Evolutionary conservation across 2,329 filamentous ascomycete genomes (phyloP).

Genomic region (Colletotrichum sp.): DNA sequence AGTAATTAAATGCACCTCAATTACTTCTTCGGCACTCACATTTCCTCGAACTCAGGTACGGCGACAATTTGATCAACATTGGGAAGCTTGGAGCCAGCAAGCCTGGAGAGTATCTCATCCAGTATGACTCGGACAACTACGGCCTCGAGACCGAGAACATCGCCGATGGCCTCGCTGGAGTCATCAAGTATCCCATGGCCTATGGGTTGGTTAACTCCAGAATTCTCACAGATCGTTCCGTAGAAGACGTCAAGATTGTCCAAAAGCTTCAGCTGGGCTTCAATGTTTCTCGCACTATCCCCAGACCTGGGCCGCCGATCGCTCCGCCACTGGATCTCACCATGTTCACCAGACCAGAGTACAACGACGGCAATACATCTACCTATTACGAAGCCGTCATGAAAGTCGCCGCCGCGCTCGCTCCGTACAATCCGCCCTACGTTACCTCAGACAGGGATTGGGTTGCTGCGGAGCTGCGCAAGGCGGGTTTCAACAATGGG

Average conservation of each 20-base stretch:
- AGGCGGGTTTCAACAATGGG: neutral
- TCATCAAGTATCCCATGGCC: neutral
- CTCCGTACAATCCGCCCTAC: neutral
- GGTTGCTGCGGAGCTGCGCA: neutral
- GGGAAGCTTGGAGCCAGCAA: neutral
- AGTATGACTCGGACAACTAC: neutral
- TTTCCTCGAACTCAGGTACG: neutral
- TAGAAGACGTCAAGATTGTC: neutral
- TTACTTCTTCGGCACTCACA: rapidly evolving
- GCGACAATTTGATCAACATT: neutral
- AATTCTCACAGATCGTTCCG: neutral
- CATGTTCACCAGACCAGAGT: neutral
- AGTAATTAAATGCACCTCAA: rapidly evolving
- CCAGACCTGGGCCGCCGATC: neutral
- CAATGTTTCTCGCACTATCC: neutral
- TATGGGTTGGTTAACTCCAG: neutral
- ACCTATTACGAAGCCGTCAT: neutral
- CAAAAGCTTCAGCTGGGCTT: neutral
- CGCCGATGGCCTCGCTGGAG: neutral
- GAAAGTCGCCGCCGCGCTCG: neutral
- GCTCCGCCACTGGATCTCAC: neutral
- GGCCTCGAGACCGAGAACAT: neutral
- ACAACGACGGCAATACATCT: neutral
- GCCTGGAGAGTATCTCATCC: neutral
- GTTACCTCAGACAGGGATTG: neutral